Evolutionary conservation across 129 eudicot genomes (phyloP).

Genomic region (Sambucus nigra): DNA sequence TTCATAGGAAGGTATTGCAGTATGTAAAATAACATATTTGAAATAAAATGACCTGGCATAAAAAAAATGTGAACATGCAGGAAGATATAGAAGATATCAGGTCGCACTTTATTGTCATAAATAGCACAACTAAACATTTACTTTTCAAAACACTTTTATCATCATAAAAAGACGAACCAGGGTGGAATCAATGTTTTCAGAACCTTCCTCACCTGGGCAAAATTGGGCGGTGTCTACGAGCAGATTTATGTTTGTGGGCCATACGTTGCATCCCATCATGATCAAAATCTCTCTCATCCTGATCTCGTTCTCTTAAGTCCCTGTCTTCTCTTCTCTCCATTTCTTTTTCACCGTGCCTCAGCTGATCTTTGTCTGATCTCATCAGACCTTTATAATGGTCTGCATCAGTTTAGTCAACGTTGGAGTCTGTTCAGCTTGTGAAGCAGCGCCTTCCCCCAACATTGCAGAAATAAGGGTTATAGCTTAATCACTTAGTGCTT

Average conservation of each 20-base stretch:
- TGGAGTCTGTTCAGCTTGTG: conserved; percentile 34
- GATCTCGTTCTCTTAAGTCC: conserved; percentile 25
- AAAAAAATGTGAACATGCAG: no score
- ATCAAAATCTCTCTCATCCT: conserved; percentile 33
- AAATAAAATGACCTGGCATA: no score
- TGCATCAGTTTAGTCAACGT: conserved; percentile 29
- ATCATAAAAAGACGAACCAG: conserved; percentile 8
- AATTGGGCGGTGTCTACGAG: conserved; percentile 30
- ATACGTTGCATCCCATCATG: conserved; percentile 10
- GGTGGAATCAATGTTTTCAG: conserved; percentile 9
- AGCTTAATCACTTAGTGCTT: conserved; percentile 11
- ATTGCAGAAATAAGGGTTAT: conserved; percentile 9
- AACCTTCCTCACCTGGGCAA: conserved; percentile 35
- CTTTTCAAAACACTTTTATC: conserved; percentile 11
- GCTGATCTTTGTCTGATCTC: conserved; percentile 36
- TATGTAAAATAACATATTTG: no score
- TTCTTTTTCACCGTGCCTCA: conserved; percentile 34
- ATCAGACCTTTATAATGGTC: conserved; percentile 28
- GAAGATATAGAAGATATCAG: no score
- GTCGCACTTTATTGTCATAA: background rate
- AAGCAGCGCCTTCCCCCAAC: conserved; percentile 32
- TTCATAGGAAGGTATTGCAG: no score
- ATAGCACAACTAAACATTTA: background rate
- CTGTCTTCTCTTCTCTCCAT: conserved; percentile 37
- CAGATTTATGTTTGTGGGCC: conserved; percentile 36